Conservation (phyloP, 495 filamentous ascomycete genomes). For the Ramalina peruviana region DNA sequence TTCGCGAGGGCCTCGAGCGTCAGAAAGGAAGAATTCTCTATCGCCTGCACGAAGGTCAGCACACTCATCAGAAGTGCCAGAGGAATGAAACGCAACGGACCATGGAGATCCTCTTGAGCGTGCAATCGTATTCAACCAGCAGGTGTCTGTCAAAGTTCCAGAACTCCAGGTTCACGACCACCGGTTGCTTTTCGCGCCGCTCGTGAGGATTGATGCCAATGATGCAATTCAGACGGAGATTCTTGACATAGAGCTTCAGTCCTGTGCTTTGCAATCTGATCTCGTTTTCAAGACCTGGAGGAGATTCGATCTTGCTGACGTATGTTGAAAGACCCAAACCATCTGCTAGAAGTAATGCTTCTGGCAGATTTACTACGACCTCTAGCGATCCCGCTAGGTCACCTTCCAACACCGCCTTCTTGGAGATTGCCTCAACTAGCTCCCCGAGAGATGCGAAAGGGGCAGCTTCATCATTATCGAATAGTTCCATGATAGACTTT, state of each 20-base stretch:
- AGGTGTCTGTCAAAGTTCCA: too few relatives aligned
- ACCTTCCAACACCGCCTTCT: conserved; percentile 1
- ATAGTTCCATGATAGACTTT: conserved; percentile 6
- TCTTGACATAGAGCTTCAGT: conserved; percentile 4
- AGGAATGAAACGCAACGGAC: background rate
- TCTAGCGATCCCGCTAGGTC: conserved; percentile 10
- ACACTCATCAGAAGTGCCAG: background rate
- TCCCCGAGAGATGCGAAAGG: conserved; percentile 6
- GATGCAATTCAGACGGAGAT: conserved; percentile 22
- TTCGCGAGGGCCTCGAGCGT: conserved; percentile 44
- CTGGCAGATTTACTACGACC: conserved; percentile 2
- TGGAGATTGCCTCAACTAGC: background rate
- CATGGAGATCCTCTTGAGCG: background rate
- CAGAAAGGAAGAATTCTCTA: conserved; percentile 39
- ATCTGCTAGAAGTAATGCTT: conserved; percentile 11
- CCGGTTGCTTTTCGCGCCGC: conserved; percentile 41
- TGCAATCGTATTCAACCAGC: background rate
- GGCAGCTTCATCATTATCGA: conserved; percentile 1
- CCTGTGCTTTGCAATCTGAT: background rate
- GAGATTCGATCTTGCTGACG: background rate
- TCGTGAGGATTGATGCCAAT: conserved; percentile 46
- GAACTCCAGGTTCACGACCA: conserved; percentile 27
- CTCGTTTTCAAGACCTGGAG: background rate
- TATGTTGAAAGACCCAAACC: conserved; percentile 6
- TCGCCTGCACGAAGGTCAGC: conserved; percentile 21